Evolutionary conservation across 495 filamentous ascomycete genomes (phyloP), one percentile per base, ranked within the genome.

Genomic region (Cercophora scortea): DNA sequence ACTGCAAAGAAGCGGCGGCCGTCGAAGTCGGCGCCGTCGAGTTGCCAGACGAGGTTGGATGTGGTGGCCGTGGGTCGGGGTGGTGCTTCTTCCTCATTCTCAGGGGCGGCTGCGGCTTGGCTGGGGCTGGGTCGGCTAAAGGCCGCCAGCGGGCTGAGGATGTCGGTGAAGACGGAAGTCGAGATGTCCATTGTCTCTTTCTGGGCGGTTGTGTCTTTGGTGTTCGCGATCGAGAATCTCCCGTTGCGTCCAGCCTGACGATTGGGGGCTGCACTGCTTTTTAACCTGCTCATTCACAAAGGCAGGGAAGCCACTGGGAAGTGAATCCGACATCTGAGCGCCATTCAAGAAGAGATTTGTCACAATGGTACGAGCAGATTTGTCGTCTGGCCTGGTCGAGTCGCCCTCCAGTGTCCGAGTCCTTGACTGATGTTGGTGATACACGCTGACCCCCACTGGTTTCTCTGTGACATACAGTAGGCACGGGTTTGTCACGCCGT

Each of bases 101-200:
- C 13, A 8, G 36, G 10, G 36, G 36, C 36, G 36, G 36, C 3
- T 38, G 2, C 34, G 6, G 34, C 34, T 36, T 7, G 7, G n/a
- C n/a, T n/a, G n/a, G n/a, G 25, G 19, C 25, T 16, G 38, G 18
- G 48, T 11, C 42, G 40, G 11, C 18, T 48, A 34, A 59, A 62
- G 8, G 59, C 57, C 32, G 61, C 59, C 8, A 67, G 45, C 5
- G 64, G 64, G 50, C 56, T 61, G 19, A 67, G 45, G 5, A 61
- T 47, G 25, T 60, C 43, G 25, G 35, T 34, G 42, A 64, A 61
- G 19, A 64, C 17, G 8, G 18, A 49, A 47, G 55, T 64, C 9
- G 61, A 47, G 9, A 67, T 39, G 34, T 67, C 61, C 64, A 67
- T 67, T 13, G 17, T 8, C 32, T 6, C 9, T 16, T 46, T 16